Base-by-base conservation (phyloP, 345 rosid genomes). In the Gossypium ekmanianum region DNA sequence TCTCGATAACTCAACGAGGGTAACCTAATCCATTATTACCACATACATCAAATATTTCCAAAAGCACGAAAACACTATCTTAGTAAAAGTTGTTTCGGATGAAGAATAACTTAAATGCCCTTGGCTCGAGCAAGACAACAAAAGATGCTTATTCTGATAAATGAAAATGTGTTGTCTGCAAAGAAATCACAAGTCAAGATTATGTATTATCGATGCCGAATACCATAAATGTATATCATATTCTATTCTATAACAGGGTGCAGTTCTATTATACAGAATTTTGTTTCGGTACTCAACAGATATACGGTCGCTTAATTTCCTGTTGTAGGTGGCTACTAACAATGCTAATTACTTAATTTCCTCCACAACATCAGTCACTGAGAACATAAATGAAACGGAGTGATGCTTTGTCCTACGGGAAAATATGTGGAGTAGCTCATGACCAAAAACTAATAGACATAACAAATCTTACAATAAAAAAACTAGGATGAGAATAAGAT, bases 1-100 rank as follows among this genome's bases (percentile, higher is more conserved):
- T 77, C 86, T 87, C 1, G 97, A 87, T 52, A 94, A n/a, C 88
- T 94, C 98, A 17, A 91, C 90, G 48, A 94, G 88, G 3, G 84
- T 89, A 59, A 92, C 97, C 98, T 94, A 79, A 43, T n/a, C 61
- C 43, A 43, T 73, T 50, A 56, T 10, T 75, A 76, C 63, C 45
- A 59, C 47, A 54, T 12, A 27, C 26, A 66, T 64, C 52, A 74
- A 34, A 9, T 68, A 77, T 29, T 13, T 29, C 34, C 13, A 1
- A 34, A 34, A 34, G 41, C 41, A 34, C 7, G 7, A 34, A 34
- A 34, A 34, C 41, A 34, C 1, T 34, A 8, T 8, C 27, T 14
- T 3, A 62, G 44, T 29, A 27, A 22, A 66, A 5, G 22, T 63
- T 13, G 57, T 50, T 62, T 73, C 7, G 2, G 11, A 65, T 2